Conservation (phyloP, 768 basidiomycete species). For the Macrolepiota albuminosa region DNA sequence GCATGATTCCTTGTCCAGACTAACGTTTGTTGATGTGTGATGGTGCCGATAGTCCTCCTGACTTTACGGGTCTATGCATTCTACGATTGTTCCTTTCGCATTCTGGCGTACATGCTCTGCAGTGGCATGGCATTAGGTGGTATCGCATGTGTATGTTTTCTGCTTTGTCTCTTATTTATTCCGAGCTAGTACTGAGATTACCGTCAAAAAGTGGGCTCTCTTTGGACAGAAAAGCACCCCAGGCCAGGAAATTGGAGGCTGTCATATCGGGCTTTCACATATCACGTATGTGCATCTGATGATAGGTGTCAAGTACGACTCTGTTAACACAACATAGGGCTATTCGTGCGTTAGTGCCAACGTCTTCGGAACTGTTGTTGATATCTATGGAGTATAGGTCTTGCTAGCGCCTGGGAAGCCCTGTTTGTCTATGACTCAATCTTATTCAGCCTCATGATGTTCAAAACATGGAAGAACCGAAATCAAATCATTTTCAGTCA, state of each 20-base stretch:
- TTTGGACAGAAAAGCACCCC: neutral
- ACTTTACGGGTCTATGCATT: constrained; percentile 47
- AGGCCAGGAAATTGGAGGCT: constrained; percentile 20
- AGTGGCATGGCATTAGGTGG: constrained; percentile 25
- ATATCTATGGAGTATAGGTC: constrained; percentile 15
- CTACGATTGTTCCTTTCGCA: constrained; percentile 23
- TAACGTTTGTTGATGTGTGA: neutral
- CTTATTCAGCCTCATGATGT: constrained; percentile 45
- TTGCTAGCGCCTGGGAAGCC: constrained; percentile 44
- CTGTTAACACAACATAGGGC: neutral
- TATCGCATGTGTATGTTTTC: constrained; percentile 29
- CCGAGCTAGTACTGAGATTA: neutral
- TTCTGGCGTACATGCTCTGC: constrained; percentile 31
- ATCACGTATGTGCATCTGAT: constrained; percentile 23
- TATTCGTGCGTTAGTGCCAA: neutral
- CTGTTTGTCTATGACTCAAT: constrained; percentile 44
- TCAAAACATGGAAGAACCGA: constrained; percentile 36
- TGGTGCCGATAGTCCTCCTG: constrained; percentile 29
- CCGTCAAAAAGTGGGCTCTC: neutral
- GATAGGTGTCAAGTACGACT: neutral
- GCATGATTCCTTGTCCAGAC: constrained; percentile 11
- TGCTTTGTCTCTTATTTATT: constrained; percentile 2
- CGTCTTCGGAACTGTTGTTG: neutral
- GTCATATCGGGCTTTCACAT: constrained; percentile 27
- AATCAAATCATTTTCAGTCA: constrained; percentile 21